phyloP scores from a whole-genome alignment of 768 basidiomycete genomes.

The Pisolithus orientalis region DNA sequence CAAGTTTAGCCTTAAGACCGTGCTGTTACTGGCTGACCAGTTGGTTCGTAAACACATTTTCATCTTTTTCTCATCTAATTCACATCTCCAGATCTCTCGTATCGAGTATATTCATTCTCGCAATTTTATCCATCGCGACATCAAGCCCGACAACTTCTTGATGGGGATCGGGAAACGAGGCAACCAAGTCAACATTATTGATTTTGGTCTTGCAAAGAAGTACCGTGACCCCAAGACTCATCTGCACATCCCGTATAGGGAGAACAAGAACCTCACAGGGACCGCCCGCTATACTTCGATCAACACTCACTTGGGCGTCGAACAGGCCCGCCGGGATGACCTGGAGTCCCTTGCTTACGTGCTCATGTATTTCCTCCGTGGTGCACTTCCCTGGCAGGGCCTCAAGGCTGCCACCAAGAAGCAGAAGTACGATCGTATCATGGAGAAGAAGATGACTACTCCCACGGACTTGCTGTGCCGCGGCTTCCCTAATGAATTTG shows the following conservation, averaged over 20 bases:
- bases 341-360: slow-evolving; percentile 98
- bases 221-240: slow-evolving; percentile 99
- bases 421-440: slow-evolving; percentile 99
- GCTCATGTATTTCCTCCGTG: slow-evolving; percentile 99
- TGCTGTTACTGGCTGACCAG: slow-evolving; percentile 93
- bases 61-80: slow-evolving; percentile 35
- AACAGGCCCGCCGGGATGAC: slow-evolving; percentile 97
- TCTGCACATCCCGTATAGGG: slow-evolving; percentile 97
- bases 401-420: slow-evolving; percentile 99
- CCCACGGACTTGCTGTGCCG: slow-evolving; percentile 95
- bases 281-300: slow-evolving; percentile 99
- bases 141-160: slow-evolving; percentile 99
- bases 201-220: slow-evolving; percentile 98
- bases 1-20: slow-evolving; percentile 96
- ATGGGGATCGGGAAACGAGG: slow-evolving; percentile 99
- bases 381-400: slow-evolving; percentile 97
- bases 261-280: slow-evolving; percentile 99
- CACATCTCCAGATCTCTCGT: slow-evolving; percentile 73
- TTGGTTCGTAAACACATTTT: slow-evolving; percentile 49
- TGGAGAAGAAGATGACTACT: slow-evolving; percentile 99
- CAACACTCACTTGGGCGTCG: slow-evolving; percentile 97
- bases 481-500: slow-evolving; percentile 99
- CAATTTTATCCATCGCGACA: slow-evolving; percentile 96
- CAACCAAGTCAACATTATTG: slow-evolving; percentile 98
- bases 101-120: slow-evolving; percentile 99